phyloP scores from a whole-genome alignment of 192 early-diverging fungal genomes.

The Mortierella hygrophila region DNA sequence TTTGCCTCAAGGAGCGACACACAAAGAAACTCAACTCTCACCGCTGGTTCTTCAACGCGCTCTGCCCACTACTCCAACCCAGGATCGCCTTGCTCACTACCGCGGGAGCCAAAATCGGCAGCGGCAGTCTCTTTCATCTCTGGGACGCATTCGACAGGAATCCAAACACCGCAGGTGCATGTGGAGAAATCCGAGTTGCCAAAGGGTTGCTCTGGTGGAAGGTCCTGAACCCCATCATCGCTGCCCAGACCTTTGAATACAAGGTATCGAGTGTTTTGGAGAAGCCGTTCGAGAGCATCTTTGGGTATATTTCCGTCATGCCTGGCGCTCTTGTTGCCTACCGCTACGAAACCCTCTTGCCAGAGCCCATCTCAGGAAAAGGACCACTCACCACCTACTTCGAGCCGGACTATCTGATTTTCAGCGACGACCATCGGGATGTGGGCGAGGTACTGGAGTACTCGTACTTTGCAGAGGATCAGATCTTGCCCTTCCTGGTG shows the following conservation, averaged over 20 bases:
- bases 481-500: slow-evolving; percentile 49
- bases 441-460: slow-evolving; percentile 45
- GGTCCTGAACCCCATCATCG: slow-evolving; percentile 46
- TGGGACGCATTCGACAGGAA: slow-evolving; percentile 51
- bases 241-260: slow-evolving; percentile 53
- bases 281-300: slow-evolving; percentile 55
- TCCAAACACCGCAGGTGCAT: slow-evolving; percentile 46
- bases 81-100: slow-evolving; percentile 46
- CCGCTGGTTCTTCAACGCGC: slow-evolving; percentile 52
- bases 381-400: slow-evolving; percentile 50
- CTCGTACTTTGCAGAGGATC: slow-evolving; percentile 54
- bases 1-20: slow-evolving; percentile 55
- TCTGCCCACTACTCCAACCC: slow-evolving; percentile 43
- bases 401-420: slow-evolving; percentile 51
- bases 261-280: slow-evolving; percentile 51
- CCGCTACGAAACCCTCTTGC: slow-evolving; percentile 45
- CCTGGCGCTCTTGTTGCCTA: slow-evolving; percentile 46
- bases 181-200: slow-evolving; percentile 51
- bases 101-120: slow-evolving; percentile 47
- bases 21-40: slow-evolving; percentile 57
- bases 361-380: slow-evolving; percentile 48
- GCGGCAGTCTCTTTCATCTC: slow-evolving; percentile 48
- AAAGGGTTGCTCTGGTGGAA: slow-evolving; percentile 57
- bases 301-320: slow-evolving; percentile 56
- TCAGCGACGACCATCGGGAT: slow-evolving; percentile 46